These are phyloP conservation scores for Pseudopithomyces maydicus DNA, from an alignment of 2,329 filamentous ascomycete species.

Conservation along the genomic window DNA sequence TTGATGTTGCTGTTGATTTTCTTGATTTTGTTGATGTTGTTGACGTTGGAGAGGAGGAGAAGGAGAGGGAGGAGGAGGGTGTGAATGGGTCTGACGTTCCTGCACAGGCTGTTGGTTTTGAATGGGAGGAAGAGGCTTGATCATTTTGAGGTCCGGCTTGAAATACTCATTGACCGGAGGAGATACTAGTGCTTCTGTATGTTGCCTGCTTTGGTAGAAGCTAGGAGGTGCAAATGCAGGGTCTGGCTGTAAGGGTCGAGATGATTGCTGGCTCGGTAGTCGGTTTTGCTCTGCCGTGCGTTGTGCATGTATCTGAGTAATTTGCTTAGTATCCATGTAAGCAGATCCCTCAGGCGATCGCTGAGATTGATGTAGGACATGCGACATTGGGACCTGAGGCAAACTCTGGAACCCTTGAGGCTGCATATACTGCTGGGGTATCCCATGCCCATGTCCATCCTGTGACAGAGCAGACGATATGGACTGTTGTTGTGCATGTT, in stretches of 20 bases:
- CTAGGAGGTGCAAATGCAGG: background rate
- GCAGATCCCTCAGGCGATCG: conserved; percentile 20
- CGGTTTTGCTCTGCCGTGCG: conserved; percentile 13
- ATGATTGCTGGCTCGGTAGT: conserved; percentile 11
- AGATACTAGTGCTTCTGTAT: conserved; percentile 13
- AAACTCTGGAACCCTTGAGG: conserved; percentile 10
- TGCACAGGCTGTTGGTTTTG: conserved; percentile 1
- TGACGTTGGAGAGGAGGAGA: too few relatives aligned
- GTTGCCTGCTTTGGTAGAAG: conserved; percentile 9
- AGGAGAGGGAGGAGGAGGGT: too few relatives aligned
- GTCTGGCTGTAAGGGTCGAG: conserved; percentile 5
- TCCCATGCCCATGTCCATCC: conserved; percentile 10
- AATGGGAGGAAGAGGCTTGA: conserved; percentile 4
- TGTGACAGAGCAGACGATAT: conserved; percentile 11
- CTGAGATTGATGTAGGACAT: background rate
- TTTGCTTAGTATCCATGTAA: conserved; percentile 23
- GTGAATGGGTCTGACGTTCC: conserved; percentile 14
- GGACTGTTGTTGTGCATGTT: conserved; percentile 14
- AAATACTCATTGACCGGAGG: conserved; percentile 31
- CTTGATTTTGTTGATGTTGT: too few relatives aligned
- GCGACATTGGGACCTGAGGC: background rate
- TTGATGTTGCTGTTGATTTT: conserved; percentile 13
- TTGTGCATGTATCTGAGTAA: conserved; percentile 23
- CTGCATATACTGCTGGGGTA: conserved; percentile 9
- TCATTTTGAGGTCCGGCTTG: conserved; percentile 23